Evolutionary conservation across 2,329 filamentous ascomycete genomes (phyloP).

Genomic region (Teratosphaeria epicoccoides): DNA sequence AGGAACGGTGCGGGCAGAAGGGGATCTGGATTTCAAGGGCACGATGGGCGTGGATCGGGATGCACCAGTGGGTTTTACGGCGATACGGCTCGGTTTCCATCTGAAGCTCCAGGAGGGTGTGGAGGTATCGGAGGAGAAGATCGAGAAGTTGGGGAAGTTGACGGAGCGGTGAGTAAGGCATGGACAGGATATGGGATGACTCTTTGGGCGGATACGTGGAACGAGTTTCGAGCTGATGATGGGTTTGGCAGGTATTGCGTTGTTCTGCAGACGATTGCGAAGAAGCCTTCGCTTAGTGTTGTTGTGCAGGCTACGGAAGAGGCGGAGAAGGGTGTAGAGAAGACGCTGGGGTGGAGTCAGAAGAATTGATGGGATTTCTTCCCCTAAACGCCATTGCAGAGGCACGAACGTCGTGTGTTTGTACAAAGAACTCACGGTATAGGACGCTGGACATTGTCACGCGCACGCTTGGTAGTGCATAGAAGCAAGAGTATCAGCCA

Average conservation of each 20-base stretch:
- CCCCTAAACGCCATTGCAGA: too few species aligned
- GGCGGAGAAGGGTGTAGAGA: conserved; percentile 21
- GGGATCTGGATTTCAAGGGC: conserved; percentile 40
- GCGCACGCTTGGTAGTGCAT: too few species aligned
- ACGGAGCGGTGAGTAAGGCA: conserved; percentile 29
- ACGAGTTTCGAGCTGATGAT: background rate
- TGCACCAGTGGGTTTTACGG: conserved; percentile 38
- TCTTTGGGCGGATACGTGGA: background rate
- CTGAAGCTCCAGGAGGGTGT: conserved; percentile 28
- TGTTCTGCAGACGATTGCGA: conserved; percentile 31
- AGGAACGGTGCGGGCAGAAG: conserved; percentile 35
- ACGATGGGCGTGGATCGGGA: conserved; percentile 39
- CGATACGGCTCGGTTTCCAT: conserved; percentile 36
- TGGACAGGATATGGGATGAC: background rate
- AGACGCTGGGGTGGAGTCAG: conserved; percentile 15
- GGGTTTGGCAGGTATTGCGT: conserved; percentile 39
- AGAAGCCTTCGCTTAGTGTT: conserved; percentile 28
- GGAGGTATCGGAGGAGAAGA: conserved; percentile 32
- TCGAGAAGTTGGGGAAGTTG: conserved; percentile 37
- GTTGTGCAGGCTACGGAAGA: conserved; percentile 19
- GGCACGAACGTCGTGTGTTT: too few species aligned
- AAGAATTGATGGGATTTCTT: conserved; percentile 8
- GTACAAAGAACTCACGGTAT: too few species aligned
- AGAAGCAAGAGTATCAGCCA: too few species aligned
- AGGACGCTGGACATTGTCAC: too few species aligned